These are phyloP conservation scores for Helicostylum pulchrum DNA, from an alignment of 192 early-diverging fungal genomes.

Conservation along the genomic window DNA sequence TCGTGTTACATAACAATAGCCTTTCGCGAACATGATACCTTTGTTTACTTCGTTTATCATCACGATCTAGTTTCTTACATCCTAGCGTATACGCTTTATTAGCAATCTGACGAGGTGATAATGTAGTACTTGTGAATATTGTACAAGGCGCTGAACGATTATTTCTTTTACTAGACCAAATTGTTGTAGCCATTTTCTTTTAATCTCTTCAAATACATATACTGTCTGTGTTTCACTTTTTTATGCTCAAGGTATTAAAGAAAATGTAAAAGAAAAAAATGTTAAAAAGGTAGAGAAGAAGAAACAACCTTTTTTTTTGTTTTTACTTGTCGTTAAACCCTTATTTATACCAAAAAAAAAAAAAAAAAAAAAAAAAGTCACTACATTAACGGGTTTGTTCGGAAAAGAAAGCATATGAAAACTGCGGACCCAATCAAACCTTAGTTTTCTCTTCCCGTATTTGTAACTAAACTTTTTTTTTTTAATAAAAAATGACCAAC, in stretches of 20 bases:
- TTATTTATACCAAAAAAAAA: too few species aligned
- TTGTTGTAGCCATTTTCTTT: conserved; percentile 6
- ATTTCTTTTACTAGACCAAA: conserved; percentile 14
- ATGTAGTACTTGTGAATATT: conserved; percentile 1
- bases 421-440: neutral
- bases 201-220: neutral
- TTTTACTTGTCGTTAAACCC: too few species aligned
- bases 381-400: neutral
- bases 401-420: conserved; percentile 2
- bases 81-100: conserved; percentile 21
- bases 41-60: conserved; percentile 21
- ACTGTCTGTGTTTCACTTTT: neutral
- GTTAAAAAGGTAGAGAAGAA: too few species aligned
- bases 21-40: conserved; percentile 21
- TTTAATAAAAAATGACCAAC: neutral
- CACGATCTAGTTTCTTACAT: conserved; percentile 30
- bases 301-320: neutral
- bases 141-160: conserved; percentile 13
- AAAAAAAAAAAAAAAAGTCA: too few species aligned
- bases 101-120: conserved; percentile 29
- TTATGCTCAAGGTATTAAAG: too few species aligned
- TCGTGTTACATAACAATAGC: conserved; percentile 21
- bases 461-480: neutral
- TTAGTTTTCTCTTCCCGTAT: too few species aligned
- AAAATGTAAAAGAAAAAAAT: too few species aligned